Base-by-base conservation (phyloP, 2,329 filamentous ascomycete species). In the Aspergillus sp. region DNA sequence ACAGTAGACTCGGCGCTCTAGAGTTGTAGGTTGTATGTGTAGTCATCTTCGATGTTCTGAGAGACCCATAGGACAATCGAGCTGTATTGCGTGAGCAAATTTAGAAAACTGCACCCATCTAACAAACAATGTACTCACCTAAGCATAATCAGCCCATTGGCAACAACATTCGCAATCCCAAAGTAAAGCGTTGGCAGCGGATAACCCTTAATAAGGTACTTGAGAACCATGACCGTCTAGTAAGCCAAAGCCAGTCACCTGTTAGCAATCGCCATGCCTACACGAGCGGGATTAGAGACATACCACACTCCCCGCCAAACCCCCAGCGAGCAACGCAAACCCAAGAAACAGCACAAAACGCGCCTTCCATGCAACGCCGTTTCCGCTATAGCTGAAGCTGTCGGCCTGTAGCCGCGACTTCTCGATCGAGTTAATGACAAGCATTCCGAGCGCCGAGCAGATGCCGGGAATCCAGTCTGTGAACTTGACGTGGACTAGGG, bases 41-140 rank as follows among this genome's bases (percentile, higher is more conserved):
- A 90, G 70, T 90, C 88, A 69, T 90, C 88, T 74, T 90, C 88
- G 78, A 90, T 89, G 70, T 90, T 90, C 80, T 90, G 88, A 55
- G 86, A 87, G 30, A 90, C 82, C 88, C 88, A 90, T 38, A 90
- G 82, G 43, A 89, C 85, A 53, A 86, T 81, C 28, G 86, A 86
- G 71, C 87, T 89, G 34, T 41, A 41, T 41, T 15, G 15, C 34
- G 13, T 41, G 11, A 41, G 68, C 19, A 45, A 30, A 31, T 60
- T 74, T 74, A 60, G 76, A 76, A 62, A 64, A 65, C 53, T 64
- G 59, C 30, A 49, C 38, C 19, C 22, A 62, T 15, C 43, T 52
- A 15, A 9, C 43, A 4, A 38, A 17, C 23, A 52, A 22, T 19
- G 1, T 17, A 78, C 81, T 71, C 77, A 89, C 86, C 87, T 90